Conservation (phyloP, 2,329 filamentous ascomycete species). For the Aspergillus felis region DNA sequence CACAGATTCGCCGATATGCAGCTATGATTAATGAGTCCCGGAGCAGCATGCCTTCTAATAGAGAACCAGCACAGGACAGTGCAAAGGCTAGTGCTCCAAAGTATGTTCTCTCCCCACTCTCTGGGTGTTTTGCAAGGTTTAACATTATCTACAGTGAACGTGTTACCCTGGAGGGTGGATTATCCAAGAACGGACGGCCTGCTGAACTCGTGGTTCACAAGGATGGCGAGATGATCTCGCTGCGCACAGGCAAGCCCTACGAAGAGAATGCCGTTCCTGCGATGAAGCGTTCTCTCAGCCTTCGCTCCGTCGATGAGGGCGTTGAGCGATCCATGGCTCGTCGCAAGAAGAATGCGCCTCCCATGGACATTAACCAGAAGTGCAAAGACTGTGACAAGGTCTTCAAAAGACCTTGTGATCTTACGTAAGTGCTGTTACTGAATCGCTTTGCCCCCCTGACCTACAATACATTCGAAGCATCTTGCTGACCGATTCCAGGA, state of each 20-base stretch:
- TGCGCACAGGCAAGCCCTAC: slow-evolving; percentile 66
- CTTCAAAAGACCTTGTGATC: slow-evolving; percentile 94
- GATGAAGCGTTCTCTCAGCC: slow-evolving; percentile 52
- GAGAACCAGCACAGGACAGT: slow-evolving; percentile 28
- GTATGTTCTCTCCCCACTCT: slow-evolving; percentile 13
- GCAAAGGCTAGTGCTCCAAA: slow-evolving; percentile 52
- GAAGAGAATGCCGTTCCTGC: slow-evolving; percentile 40
- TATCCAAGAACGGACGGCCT: slow-evolving; percentile 75
- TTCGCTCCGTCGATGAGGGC: slow-evolving; percentile 68
- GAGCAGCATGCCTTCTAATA: slow-evolving; percentile 56
- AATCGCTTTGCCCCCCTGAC: neutral
- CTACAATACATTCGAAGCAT: neutral
- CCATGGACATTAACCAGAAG: slow-evolving; percentile 76
- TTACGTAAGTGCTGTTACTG: slow-evolving; percentile 54
- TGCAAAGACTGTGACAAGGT: slow-evolving; percentile 84
- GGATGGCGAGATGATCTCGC: slow-evolving; percentile 74
- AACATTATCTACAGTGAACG: slow-evolving; percentile 52
- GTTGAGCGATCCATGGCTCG: slow-evolving; percentile 92
- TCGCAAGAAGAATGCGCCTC: slow-evolving; percentile 85
- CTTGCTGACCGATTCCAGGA: slow-evolving; percentile 40
- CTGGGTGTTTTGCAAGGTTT: slow-evolving; percentile 46
- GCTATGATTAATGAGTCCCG: slow-evolving; percentile 74
- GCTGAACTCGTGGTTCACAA: slow-evolving; percentile 79
- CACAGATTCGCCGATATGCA: slow-evolving; percentile 88
- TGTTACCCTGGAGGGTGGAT: slow-evolving; percentile 75